These are phyloP conservation scores for Anacardium occidentale DNA, from an alignment of 345 rosid species.

Conservation along the genomic window DNA sequence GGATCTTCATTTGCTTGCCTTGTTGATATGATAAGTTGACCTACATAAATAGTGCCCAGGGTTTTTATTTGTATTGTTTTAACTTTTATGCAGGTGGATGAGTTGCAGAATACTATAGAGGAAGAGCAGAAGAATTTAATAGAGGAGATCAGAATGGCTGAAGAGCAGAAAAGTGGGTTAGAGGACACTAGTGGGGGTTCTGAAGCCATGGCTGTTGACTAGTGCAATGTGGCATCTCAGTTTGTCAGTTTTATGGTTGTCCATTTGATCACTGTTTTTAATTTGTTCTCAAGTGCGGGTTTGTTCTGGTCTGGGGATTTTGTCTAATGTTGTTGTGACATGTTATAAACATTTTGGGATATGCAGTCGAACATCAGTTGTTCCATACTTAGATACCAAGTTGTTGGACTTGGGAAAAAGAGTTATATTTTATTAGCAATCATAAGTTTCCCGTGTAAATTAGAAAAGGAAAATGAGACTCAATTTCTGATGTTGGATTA, in stretches of 20 bases:
- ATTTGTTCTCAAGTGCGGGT: too few relatives aligned
- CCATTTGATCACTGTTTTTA: too few relatives aligned
- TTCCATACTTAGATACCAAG: slow-evolving; percentile 4
- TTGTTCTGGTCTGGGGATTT: too few relatives aligned
- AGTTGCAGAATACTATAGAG: slow-evolving; percentile 83
- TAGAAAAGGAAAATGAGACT: too few relatives aligned
- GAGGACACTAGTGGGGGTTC: slow-evolving; percentile 55
- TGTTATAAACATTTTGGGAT: not conserved
- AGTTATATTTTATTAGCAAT: too few relatives aligned
- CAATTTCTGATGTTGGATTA: too few relatives aligned
- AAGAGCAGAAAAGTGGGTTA: slow-evolving; percentile 65
- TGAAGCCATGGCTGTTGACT: slow-evolving; percentile 64
- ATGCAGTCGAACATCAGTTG: not conserved
- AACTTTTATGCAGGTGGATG: slow-evolving; percentile 64
- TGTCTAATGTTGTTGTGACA: too few relatives aligned
- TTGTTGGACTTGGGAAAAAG: slow-evolving; percentile 5
- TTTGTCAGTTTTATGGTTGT: too few relatives aligned
- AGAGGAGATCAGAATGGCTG: slow-evolving; percentile 82
- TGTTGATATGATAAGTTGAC: not conserved
- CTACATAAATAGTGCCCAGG: not conserved
- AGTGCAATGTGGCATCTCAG: slow-evolving; percentile 18
- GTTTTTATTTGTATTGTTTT: not conserved
- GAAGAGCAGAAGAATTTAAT: slow-evolving; percentile 86
- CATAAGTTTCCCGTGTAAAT: too few relatives aligned
- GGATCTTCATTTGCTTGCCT: not conserved